These are phyloP conservation scores for Auricularia sp. DNA, from an alignment of 768 basidiomycete species.

Conservation along the genomic window DNA sequence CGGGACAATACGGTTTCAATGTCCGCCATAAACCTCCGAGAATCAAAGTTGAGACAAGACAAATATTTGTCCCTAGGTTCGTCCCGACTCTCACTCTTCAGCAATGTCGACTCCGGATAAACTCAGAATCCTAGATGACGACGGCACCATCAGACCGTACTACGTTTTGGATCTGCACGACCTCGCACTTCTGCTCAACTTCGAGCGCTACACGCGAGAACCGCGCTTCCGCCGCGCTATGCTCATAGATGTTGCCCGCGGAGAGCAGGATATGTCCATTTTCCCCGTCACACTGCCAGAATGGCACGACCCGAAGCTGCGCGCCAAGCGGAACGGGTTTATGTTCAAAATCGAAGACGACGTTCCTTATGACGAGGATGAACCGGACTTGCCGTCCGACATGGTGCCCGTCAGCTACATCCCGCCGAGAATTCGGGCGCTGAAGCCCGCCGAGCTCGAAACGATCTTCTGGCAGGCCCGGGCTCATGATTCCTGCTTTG, in stretches of 20 bases:
- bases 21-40: no score
- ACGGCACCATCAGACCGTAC: background rate
- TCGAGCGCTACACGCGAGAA: constrained; percentile 13
- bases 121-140: background rate
- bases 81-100: no score
- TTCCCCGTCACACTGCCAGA: background rate
- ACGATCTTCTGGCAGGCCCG: constrained; percentile 16
- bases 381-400: constrained; percentile 14
- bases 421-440: background rate
- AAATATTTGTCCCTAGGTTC: no score
- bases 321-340: background rate
- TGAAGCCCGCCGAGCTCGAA: constrained; percentile 7
- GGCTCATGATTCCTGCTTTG: constrained; percentile 15
- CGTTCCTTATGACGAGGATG: background rate
- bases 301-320: background rate
- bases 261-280: background rate
- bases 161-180: constrained; percentile 11
- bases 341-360: background rate
- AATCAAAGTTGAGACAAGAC: no score
- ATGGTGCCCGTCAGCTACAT: constrained; percentile 8
- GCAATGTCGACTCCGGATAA: no score
- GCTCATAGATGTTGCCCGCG: constrained; percentile 9
- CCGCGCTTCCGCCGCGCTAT: constrained; percentile 15
- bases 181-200: constrained; percentile 11
- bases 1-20: no score